A percentile compares a stretch with the other conserved stretches of the same genome.
Conservation (phyloP, 768 basidiomycete genomes). For the Termitomyces bulborhizus region DNA sequence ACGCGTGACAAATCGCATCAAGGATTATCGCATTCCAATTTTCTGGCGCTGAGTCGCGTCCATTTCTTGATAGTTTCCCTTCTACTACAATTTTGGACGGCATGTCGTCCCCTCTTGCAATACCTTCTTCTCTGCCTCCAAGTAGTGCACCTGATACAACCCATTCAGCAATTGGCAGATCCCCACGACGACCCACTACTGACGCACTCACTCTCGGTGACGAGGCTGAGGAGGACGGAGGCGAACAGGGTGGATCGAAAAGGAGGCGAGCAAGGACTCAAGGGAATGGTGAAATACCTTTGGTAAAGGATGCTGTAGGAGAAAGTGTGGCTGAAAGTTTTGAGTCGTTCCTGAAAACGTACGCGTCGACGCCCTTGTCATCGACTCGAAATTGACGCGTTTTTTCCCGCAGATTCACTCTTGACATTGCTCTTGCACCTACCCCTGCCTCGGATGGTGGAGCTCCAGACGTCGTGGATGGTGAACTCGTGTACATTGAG, state of each 20-base stretch:
- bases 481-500: conserved; percentile 78
- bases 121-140: conserved; percentile 45
- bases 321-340: conserved; percentile 93
- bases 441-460: conserved; percentile 77
- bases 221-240: conserved; percentile 39
- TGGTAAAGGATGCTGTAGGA: conserved; percentile 91
- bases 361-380: conserved; percentile 22
- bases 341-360: conserved; percentile 90
- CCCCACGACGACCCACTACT: conserved; percentile 34
- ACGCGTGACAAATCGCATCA: conserved; percentile 17
- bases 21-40: conserved; percentile 19
- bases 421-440: conserved; percentile 69
- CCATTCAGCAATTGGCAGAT: conserved; percentile 23
- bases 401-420: conserved; percentile 62
- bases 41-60: conserved; percentile 26
- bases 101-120: conserved; percentile 50
- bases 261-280: conserved; percentile 45
- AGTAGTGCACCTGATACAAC: conserved; percentile 41
- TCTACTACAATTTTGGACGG: conserved; percentile 49
- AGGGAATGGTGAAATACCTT: conserved; percentile 64
- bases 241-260: conserved; percentile 29
- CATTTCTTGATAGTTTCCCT: conserved; percentile 11
- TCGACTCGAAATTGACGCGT: conserved; percentile 9
- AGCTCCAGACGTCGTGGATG: conserved; percentile 45
- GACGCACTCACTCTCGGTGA: conserved; percentile 53